Evolutionary conservation across 805 yeast species (phyloP), one percentile per base, ranked within the genome.

Genomic region (Kregervanrija fluxuum): DNA sequence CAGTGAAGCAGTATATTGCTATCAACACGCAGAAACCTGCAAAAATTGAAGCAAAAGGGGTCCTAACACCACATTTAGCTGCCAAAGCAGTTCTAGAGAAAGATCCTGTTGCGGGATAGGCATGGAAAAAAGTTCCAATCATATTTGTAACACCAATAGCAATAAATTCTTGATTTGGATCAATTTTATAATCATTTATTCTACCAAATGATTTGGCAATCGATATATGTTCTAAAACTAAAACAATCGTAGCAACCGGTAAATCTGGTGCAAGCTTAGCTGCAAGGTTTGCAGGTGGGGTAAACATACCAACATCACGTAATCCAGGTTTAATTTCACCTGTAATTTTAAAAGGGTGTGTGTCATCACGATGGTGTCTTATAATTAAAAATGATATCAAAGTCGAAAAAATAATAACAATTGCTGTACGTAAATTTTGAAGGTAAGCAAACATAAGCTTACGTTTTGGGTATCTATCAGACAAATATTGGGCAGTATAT

Each of bases 81-180:
- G 89, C 88, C 57, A 89, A 74, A 11, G 96, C 96, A 35, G 95
- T 84, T 69, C 97, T 80, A 15, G 95, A 85, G 65, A 89, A 89
- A 1, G 96, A 89, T 40, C 97, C 97, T 3, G 97, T 89, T 6
- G 96, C 90, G 8, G 97, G 97, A 62, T 90, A 89, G 6, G 97
- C 95, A 56, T 78, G 74, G 76, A 90, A 89, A 60, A 88, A 86
- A 14, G 95, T 87, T 53, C 96, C 96, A 53, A 89, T 73, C 60
- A 89, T 72, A 66, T 90, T 89, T 44, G 91, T 83, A 37, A 83
- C 85, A 57, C 97, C 97, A 64, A 89, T 90, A 37, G 97, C 96
- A 57, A 90, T 76, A 45, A 89, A 75, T 64, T 89, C 97, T 70
- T 89, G 97, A 66, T 89, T 90, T 40, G 97, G 96, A 46, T 81